Base-by-base conservation (phyloP, 257 asterid genomes). In the Gynochthodes officinalis region DNA sequence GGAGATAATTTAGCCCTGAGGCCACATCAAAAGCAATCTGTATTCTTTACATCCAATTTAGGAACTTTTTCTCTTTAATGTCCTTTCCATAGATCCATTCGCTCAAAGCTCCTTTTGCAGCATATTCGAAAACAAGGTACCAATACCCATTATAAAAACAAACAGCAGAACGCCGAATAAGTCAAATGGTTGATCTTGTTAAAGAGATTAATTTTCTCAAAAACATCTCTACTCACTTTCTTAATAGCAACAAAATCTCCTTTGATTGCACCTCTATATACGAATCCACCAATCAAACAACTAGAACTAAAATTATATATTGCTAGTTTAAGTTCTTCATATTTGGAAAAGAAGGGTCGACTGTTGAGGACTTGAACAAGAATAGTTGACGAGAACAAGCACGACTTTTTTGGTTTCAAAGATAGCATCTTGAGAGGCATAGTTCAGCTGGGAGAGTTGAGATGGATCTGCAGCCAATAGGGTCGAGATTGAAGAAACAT, bases 211-310 rank as follows among this genome's bases (percentile, higher is more conserved):
- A 93, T 90, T 72, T 93, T 96, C 48, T 86, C 82, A 0, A 92
- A 75, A 7, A 93, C 98, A 62, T 90, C 96, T 32, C 98, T 96
- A 25, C 71, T 87, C 83, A 84, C 86, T 79, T 75, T 90, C 87
- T 93, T 90, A 78, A 93, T 81, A 1, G 98, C 98, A 1, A 97
- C 98, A n/a, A 79, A 71, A 75, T 93, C 98, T 14, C 96, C 96
- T 23, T 88, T 89, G 18, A 93, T 80, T 1, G 73, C 76, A 21
- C 89, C 98, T 5, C 92, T 85, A 80, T 93, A 90, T 62, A 89
- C 96, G 0, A 93, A 89, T 0, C 97, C 95, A 63, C 80, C 79
- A 57, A 93, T 90, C 84, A 37, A 57, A 64, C 74, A 80, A 6
- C 58, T 30, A 14, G 89, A 82, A 70, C 87, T 77, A 78, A 93